Evolutionary conservation across 257 asterid genomes (phyloP).

Genomic region (Handroanthus guayacan): DNA sequence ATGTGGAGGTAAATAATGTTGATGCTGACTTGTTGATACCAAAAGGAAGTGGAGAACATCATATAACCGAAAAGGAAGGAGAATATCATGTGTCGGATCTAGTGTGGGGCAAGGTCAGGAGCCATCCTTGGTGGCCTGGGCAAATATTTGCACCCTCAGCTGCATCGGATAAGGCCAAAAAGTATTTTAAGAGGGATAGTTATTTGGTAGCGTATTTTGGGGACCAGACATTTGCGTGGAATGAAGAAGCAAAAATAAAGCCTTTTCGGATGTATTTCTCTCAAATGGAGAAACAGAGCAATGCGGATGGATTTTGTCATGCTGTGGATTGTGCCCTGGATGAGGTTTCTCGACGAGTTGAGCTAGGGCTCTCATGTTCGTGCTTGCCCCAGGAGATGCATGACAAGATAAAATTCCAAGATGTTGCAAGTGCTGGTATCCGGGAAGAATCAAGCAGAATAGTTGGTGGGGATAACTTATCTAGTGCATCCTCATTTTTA

Average conservation of each 20-base stretch:
- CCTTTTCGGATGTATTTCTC: slow-evolving; percentile 64
- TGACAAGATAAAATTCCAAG: slow-evolving; percentile 49
- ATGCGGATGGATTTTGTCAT: slow-evolving; percentile 44
- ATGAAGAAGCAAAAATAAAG: slow-evolving; percentile 58
- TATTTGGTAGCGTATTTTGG: slow-evolving; percentile 83
- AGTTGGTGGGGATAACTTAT: slow-evolving; percentile 50
- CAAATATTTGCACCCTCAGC: slow-evolving; percentile 69
- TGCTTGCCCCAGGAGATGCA: slow-evolving; percentile 60
- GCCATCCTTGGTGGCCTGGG: slow-evolving; percentile 99
- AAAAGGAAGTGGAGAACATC: slow-evolving; percentile 41
- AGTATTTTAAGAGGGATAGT: slow-evolving; percentile 49
- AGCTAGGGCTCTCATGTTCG: slow-evolving; percentile 71
- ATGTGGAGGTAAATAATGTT: slow-evolving; percentile 22
- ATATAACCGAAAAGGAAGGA: slow-evolving; percentile 56
- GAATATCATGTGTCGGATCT: slow-evolving; percentile 61
- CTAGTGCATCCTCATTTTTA: slow-evolving; percentile 47
- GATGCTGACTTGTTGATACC: slow-evolving; percentile 35
- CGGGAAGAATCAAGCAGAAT: slow-evolving; percentile 43
- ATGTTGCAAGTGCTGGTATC: slow-evolving; percentile 57
- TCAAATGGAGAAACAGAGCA: slow-evolving; percentile 70
- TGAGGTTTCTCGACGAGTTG: slow-evolving; percentile 69
- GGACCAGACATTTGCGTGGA: slow-evolving; percentile 87
- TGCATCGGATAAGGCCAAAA: slow-evolving; percentile 65
- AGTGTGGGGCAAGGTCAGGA: slow-evolving; percentile 91
- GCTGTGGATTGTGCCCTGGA: slow-evolving; percentile 66